Percentiles rank a stretch among this genome's conserved stretches.
Conservation (phyloP, 495 filamentous ascomycete species). For the Xylaria castorea region DNA sequence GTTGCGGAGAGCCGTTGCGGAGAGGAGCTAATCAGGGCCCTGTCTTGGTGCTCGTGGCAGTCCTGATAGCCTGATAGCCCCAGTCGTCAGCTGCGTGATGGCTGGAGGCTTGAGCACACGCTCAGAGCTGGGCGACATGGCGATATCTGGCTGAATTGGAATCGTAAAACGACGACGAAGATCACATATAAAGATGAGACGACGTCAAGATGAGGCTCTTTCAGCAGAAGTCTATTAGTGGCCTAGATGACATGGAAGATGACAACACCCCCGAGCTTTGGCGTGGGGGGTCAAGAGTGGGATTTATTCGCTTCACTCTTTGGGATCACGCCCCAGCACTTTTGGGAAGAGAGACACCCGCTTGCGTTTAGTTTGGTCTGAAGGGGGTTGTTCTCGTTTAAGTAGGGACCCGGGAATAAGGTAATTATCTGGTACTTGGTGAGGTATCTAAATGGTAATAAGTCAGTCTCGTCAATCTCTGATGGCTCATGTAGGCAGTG, state of each 20-base stretch:
- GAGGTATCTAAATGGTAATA: slow-evolving; percentile 4
- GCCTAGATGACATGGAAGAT: slow-evolving; percentile 43
- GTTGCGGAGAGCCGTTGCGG: slow-evolving; percentile 11
- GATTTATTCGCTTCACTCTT: slow-evolving; percentile 33
- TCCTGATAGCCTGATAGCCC: slow-evolving; percentile 21
- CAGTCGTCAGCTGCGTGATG: slow-evolving; percentile 25
- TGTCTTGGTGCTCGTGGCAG: slow-evolving; percentile 23
- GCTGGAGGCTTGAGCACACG: slow-evolving; percentile 16
- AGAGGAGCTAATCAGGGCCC: slow-evolving; percentile 21
- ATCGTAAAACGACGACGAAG: slow-evolving; percentile 27
- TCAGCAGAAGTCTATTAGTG: slow-evolving; percentile 42
- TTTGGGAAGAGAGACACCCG: slow-evolving; percentile 6
- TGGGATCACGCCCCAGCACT: slow-evolving; percentile 9
- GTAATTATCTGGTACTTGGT: not conserved
- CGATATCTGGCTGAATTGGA: slow-evolving; percentile 21
- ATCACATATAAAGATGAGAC: slow-evolving; percentile 32
- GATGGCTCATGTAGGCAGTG: too few relatives aligned
- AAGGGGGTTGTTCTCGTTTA: not conserved
- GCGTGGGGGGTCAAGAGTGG: slow-evolving; percentile 45
- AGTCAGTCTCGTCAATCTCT: too few relatives aligned
- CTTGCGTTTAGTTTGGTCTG: not conserved
- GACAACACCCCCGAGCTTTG: slow-evolving; percentile 38
- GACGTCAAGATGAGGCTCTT: slow-evolving; percentile 47
- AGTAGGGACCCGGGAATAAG: not conserved
- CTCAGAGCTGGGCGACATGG: slow-evolving; percentile 13